A percentile compares a stretch with the other conserved stretches of the same genome.
These are phyloP conservation scores for Diplotaxis tenuifolia DNA, from an alignment of 345 rosid genomes.

Conservation along the genomic window DNA sequence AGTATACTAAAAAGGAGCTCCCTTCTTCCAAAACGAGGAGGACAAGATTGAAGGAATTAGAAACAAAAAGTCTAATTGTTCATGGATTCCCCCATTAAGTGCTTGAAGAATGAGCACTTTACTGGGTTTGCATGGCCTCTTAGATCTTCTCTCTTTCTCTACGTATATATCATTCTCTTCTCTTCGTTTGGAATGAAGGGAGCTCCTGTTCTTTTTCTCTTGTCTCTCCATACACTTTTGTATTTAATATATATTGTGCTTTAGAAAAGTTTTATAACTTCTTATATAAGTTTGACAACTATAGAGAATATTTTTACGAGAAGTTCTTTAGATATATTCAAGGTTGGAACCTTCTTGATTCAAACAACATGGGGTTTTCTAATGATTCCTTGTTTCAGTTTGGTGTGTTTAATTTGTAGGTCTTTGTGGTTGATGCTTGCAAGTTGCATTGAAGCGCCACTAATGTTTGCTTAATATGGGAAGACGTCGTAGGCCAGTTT, in stretches of 20 bases:
- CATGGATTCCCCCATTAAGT: slow-evolving; percentile 44
- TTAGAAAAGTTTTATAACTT: neutral
- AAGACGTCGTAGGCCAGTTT: slow-evolving; percentile 3
- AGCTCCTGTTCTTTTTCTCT: slow-evolving; percentile 40
- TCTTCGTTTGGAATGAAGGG: slow-evolving; percentile 61
- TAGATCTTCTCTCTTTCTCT: slow-evolving; percentile 33
- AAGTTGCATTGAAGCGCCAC: neutral
- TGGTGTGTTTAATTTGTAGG: neutral
- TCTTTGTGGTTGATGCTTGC: neutral
- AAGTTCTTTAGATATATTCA: neutral
- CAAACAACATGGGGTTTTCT: neutral
- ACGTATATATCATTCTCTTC: slow-evolving; percentile 32
- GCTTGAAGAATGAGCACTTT: slow-evolving; percentile 31
- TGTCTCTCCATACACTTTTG: neutral
- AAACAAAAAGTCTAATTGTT: slow-evolving; percentile 33
- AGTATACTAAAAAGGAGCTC: no score
- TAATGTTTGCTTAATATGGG: slow-evolving; percentile 5
- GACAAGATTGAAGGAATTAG: slow-evolving; percentile 6
- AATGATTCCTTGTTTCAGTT: neutral
- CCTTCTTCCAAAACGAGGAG: slow-evolving; percentile 42
- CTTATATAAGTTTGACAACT: neutral
- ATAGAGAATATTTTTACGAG: neutral
- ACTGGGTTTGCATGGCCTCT: slow-evolving; percentile 46
- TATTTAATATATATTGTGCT: neutral
- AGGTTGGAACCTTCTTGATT: neutral